Conservation (phyloP, 1,284 basidiomycete species). For the Schizophyllum amplum region DNA sequence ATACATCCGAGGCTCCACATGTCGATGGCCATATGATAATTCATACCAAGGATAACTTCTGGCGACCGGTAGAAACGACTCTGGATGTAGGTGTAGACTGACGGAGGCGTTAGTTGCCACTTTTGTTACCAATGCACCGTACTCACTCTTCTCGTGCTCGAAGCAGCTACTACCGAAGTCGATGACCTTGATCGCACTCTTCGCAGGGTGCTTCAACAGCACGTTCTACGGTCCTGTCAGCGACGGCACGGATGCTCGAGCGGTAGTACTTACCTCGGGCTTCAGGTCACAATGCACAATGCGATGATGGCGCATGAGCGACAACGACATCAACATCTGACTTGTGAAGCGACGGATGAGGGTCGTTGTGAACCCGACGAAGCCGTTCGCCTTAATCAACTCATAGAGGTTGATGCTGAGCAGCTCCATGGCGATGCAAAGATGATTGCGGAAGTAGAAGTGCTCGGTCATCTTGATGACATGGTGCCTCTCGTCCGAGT, state of each 20-base stretch:
- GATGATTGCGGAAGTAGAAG: slow-evolving; percentile 96
- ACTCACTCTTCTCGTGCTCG: slow-evolving; percentile 95
- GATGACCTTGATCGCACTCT: slow-evolving; percentile 97
- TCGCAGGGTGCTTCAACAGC: slow-evolving; percentile 87
- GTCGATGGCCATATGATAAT: slow-evolving; percentile 92
- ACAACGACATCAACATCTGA: slow-evolving; percentile 89
- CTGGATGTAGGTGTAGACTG: slow-evolving; percentile 97
- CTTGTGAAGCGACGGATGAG: slow-evolving; percentile 94
- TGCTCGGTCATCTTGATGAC: slow-evolving; percentile 99
- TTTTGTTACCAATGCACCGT: not conserved
- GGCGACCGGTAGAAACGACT: slow-evolving; percentile 97
- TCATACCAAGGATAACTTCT: slow-evolving; percentile 89
- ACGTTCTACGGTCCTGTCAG: slow-evolving; percentile 63
- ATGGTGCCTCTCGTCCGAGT: slow-evolving; percentile 92
- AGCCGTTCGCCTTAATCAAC: slow-evolving; percentile 98
- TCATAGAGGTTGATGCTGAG: slow-evolving; percentile 99
- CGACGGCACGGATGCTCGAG: slow-evolving; percentile 1
- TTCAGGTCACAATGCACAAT: slow-evolving; percentile 99
- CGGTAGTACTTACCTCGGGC: slow-evolving; percentile 66
- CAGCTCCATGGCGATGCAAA: slow-evolving; percentile 98
- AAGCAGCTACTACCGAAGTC: slow-evolving; percentile 99
- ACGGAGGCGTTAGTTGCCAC: slow-evolving; percentile 13
- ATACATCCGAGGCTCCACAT: slow-evolving; percentile 99
- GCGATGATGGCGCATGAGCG: slow-evolving; percentile 91
- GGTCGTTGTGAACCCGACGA: slow-evolving; percentile 92